Evolutionary conservation across 164 flowering plant species (phyloP).

Genomic region (Stephania cephalantha): DNA sequence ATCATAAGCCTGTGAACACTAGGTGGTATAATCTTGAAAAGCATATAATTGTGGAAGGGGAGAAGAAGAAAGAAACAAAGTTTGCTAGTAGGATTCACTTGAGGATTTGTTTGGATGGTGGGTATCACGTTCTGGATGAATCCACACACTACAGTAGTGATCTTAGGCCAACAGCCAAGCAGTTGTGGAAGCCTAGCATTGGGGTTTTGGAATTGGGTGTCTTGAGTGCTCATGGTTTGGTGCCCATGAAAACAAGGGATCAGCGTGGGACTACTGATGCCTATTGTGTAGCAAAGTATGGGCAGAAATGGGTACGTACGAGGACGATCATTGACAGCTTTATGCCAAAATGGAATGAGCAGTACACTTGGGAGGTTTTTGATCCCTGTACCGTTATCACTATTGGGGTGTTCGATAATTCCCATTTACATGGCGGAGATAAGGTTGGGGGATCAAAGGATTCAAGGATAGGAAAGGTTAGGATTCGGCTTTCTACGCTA

Average conservation of each 20-base stretch:
- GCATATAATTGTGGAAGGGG: slow-evolving; percentile 61
- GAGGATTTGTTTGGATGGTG: slow-evolving; percentile 71
- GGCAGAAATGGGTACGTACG: slow-evolving; percentile 79
- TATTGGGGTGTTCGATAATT: slow-evolving; percentile 70
- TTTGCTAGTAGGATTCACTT: slow-evolving; percentile 67
- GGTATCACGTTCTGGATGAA: slow-evolving; percentile 81
- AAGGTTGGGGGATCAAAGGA: slow-evolving; percentile 47
- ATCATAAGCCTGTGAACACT: slow-evolving; percentile 45
- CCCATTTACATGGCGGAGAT: slow-evolving; percentile 54
- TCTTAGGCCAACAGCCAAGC: slow-evolving; percentile 66
- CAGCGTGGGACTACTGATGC: slow-evolving; percentile 72
- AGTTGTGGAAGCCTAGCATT: slow-evolving; percentile 60
- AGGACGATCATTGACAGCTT: slow-evolving; percentile 62
- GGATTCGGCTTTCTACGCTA: slow-evolving; percentile 69
- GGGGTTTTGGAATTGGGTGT: slow-evolving; percentile 73
- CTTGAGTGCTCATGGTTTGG: slow-evolving; percentile 55
- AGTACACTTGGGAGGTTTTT: slow-evolving; percentile 77
- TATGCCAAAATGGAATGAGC: slow-evolving; percentile 74
- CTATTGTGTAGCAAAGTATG: slow-evolving; percentile 78
- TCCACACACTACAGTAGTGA: slow-evolving; percentile 80
- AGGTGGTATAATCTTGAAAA: slow-evolving; percentile 73
- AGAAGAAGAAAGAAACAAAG: slow-evolving; percentile 49
- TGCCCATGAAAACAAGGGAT: slow-evolving; percentile 68
- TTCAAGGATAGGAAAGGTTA: slow-evolving; percentile 74
- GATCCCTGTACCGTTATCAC: slow-evolving; percentile 79